Percentiles rank a stretch among this genome's conserved stretches.
phyloP scores from a whole-genome alignment of 2,329 filamentous ascomycete species.

The Metarhizium guizhouense region DNA sequence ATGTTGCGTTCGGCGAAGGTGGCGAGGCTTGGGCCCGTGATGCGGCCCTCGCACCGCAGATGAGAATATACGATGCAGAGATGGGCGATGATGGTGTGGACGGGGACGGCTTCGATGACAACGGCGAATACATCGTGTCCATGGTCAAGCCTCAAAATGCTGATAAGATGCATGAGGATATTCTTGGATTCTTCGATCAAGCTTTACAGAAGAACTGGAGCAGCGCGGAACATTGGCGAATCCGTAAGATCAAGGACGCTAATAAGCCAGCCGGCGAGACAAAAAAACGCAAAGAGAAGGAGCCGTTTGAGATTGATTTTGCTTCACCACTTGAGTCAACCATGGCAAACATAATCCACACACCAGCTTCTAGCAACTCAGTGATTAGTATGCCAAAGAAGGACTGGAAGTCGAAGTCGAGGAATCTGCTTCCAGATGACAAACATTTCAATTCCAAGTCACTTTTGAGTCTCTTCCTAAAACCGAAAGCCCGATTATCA shows the following conservation, averaged over 20 bases:
- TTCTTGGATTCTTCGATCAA: constrained; percentile 96
- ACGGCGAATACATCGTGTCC: constrained; percentile 70
- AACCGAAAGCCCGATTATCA: constrained; percentile 80
- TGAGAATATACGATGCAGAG: constrained; percentile 64
- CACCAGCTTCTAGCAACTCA: constrained; percentile 68
- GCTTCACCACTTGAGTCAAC: constrained; percentile 60
- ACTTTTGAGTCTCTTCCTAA: constrained; percentile 81
- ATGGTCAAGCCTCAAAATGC: constrained; percentile 57
- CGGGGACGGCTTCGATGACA: constrained; percentile 36
- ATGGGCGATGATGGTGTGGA: constrained; percentile 45
- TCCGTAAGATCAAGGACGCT: constrained; percentile 78
- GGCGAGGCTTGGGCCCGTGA: constrained; percentile 93
- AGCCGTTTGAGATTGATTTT: constrained; percentile 93
- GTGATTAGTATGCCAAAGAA: constrained; percentile 83
- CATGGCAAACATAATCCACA: constrained; percentile 70
- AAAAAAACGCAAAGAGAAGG: constrained; percentile 83
- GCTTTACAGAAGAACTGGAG: constrained; percentile 96
- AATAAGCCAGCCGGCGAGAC: constrained; percentile 52
- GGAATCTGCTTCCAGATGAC: constrained; percentile 90
- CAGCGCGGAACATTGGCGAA: constrained; percentile 97
- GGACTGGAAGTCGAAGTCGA: constrained; percentile 89
- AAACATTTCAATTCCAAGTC: constrained; percentile 97
- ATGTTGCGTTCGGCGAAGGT: constrained; percentile 87
- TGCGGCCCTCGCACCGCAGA: constrained; percentile 77
- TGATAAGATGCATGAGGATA: constrained; percentile 77